Evolutionary conservation across 352 stramenopile genomes (phyloP), one percentile per base, ranked within the genome.

Genomic region (Saprolegnia parasitica): DNA sequence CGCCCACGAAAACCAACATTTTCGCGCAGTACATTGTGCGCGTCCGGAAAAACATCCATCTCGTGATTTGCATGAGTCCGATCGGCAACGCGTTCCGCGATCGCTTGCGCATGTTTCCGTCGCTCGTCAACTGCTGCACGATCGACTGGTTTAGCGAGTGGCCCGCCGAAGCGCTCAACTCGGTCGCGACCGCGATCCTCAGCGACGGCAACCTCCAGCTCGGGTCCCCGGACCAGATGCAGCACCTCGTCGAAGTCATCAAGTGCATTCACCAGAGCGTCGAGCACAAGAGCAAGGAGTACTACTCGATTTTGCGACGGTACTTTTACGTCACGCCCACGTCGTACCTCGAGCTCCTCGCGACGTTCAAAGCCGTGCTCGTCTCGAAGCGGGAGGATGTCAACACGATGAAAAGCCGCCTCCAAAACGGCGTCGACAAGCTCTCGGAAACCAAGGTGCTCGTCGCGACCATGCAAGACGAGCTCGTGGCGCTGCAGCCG

Each of bases 251-350:
- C 9, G 75, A 88, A 63, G 79, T 82, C 16, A 98, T 95, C 76
- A 89, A 96, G 72, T 76, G 84, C 68, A 90, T 97, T 10, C 92
- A 98, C 62, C 86, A 97, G 68, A 95, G 80, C 56, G 91, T 98
- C 13, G 90, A 96, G 66, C 78, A 84, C 20, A 81, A 77, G 21
- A 94, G 84, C 0, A 86, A 90, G 45, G 81, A 95, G 45, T 98
- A 96, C 65, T 93, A 91, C 68, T 84, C 91, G 18, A 80, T 80
- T 9, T 72, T 97, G 35, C 78, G 89, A 21, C 73, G 93, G 8
- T 94, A 96, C 73, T 96, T 96, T 66, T 97, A 98, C 77, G 92
- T 98, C 32, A 98, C 93, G 15, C 93, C 93, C 15, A 98, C 93
- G 3, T 96, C 83, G 55, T 98, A 98, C 52, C 73, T 98, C 40